phyloP scores from a whole-genome alignment of 495 filamentous ascomycete genomes.

The Aspergillus conjunctus region DNA sequence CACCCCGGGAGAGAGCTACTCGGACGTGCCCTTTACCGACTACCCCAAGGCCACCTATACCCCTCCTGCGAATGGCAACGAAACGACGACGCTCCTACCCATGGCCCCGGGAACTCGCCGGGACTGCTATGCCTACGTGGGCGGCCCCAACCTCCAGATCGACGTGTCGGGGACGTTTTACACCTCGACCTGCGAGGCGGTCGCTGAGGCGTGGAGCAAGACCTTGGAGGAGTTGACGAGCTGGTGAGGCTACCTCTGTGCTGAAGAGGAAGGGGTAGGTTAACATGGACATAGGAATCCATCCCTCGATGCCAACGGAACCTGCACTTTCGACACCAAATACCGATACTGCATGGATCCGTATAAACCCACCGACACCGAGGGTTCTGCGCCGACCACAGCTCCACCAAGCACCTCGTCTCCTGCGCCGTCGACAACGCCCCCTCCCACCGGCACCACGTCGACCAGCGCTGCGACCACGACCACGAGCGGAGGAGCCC shows the following conservation, averaged over 20 bases:
- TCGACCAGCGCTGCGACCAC: slow-evolving; percentile 6
- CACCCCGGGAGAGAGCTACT: slow-evolving; percentile 1
- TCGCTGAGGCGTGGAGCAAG: slow-evolving; percentile 5
- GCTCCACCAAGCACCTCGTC: background rate
- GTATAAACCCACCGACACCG: background rate
- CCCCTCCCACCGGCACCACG: slow-evolving; percentile 11
- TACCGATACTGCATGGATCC: slow-evolving; percentile 18
- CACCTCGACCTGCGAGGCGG: slow-evolving; percentile 2
- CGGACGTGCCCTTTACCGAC: slow-evolving; percentile 1
- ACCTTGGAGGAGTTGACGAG: slow-evolving; percentile 2
- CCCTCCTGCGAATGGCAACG: background rate
- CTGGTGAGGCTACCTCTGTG: background rate
- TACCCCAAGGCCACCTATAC: slow-evolving; percentile 7
- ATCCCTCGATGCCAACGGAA: slow-evolving; percentile 14
- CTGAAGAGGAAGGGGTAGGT: background rate
- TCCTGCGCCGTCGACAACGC: background rate
- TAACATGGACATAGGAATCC: slow-evolving; percentile 7
- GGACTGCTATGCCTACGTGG: slow-evolving; percentile 15
- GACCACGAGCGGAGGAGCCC: slow-evolving; percentile 15
- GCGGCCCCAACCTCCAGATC: slow-evolving; percentile 5
- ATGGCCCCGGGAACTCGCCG: slow-evolving; percentile 10
- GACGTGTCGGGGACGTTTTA: slow-evolving; percentile 10
- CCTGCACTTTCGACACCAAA: slow-evolving; percentile 7
- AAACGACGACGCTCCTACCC: background rate
- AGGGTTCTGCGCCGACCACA: background rate